Percentiles rank a stretch among this genome's conserved stretches.
phyloP scores from a whole-genome alignment of 2,329 filamentous ascomycete genomes.

The Emergomyces pasteurianus region DNA sequence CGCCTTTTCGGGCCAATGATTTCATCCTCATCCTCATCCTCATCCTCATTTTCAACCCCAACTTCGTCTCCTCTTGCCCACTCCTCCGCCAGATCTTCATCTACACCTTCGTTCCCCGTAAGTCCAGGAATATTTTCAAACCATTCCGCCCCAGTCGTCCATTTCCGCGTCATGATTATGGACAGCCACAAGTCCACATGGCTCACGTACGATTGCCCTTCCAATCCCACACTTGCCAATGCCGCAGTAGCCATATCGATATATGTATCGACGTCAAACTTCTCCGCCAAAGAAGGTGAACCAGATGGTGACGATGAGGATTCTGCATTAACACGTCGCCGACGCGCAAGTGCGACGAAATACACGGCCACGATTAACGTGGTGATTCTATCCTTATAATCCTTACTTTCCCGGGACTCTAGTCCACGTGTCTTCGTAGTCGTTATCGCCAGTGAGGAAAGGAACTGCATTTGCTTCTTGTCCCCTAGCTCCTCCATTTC shows the following conservation, averaged over 20 bases:
- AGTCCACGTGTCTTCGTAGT: constrained; percentile 23
- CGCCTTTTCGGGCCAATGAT: constrained; percentile 18
- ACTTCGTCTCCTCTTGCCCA: constrained; percentile 12
- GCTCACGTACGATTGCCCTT: constrained; percentile 28
- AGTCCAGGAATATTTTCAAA: constrained; percentile 44
- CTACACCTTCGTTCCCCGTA: constrained; percentile 6
- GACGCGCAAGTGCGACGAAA: constrained; percentile 34
- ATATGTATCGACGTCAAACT: constrained; percentile 30
- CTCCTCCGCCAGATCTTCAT: constrained; percentile 6
- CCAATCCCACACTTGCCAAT: constrained; percentile 23
- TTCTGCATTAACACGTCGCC: neutral
- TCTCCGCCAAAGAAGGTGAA: constrained; percentile 13
- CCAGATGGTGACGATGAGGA: constrained; percentile 7
- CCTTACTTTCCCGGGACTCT: constrained; percentile 32
- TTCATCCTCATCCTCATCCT: constrained; percentile 21
- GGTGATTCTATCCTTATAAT: constrained; percentile 28
- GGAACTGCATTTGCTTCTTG: neutral
- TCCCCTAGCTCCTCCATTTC: constrained; percentile 29
- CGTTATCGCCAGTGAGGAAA: constrained; percentile 9
- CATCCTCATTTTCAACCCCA: constrained; percentile 14
- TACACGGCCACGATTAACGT: constrained; percentile 33
- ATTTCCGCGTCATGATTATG: constrained; percentile 38
- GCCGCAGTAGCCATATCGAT: constrained; percentile 30
- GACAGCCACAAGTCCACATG: constrained; percentile 53
- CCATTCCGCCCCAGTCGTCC: constrained; percentile 53